A percentile compares a stretch with the other conserved stretches of the same genome.
Conservation (phyloP, 2,329 filamentous ascomycete species). For the Claviceps purpurea region DNA sequence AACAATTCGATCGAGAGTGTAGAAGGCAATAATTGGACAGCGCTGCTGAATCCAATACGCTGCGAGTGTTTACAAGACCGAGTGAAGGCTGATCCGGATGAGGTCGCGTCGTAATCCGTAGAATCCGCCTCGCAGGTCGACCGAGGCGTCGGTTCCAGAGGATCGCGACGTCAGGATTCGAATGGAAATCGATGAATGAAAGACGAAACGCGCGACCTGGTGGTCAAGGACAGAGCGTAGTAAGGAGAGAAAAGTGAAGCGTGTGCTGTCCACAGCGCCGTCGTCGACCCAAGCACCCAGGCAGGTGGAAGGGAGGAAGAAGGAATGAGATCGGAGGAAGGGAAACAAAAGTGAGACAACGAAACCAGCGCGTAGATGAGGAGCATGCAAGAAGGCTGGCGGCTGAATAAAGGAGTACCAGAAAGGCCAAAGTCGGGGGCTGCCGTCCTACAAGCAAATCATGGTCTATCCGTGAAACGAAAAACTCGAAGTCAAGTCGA, state of each 20-base stretch:
- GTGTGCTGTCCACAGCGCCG: conserved; percentile 7
- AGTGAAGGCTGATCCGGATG: conserved; percentile 9
- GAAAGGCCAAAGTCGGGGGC: conserved; percentile 1
- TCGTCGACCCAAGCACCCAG: conserved; percentile 9
- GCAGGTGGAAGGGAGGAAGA: conserved; percentile 11
- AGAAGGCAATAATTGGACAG: conserved; percentile 26
- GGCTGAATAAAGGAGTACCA: neutral
- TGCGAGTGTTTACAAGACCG: conserved; percentile 9
- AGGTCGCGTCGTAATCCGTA: conserved; percentile 4
- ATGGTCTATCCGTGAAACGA: conserved; percentile 2
- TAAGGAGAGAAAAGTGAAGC: conserved; percentile 3
- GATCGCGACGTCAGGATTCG: conserved; percentile 1
- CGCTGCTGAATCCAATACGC: conserved; percentile 36
- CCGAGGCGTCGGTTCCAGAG: neutral
- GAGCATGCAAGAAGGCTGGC: conserved; percentile 9
- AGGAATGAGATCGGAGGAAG: conserved; percentile 13
- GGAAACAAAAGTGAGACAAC: conserved; percentile 9
- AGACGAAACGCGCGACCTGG: neutral
- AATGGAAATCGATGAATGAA: neutral
- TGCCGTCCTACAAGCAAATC: conserved; percentile 4
- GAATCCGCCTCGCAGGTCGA: neutral
- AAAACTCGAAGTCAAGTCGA: neutral
- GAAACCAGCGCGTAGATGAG: conserved; percentile 9
- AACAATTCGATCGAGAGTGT: conserved; percentile 3
- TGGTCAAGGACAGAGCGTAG: conserved; percentile 8